Base-by-base conservation (phyloP, 208 protist species). In the Naegleria gruberi region DNA sequence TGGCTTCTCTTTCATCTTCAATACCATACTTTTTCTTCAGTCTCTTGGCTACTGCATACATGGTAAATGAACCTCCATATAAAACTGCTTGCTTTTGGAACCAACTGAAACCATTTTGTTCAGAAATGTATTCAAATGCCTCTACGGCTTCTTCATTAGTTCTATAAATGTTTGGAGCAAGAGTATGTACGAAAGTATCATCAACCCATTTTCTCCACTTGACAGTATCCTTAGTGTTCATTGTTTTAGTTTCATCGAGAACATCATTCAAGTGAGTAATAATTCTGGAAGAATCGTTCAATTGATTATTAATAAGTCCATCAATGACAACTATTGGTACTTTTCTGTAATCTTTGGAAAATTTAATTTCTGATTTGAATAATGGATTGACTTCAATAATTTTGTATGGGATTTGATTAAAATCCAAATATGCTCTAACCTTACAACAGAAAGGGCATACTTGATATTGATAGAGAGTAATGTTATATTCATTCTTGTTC, bases 391-490 rank as follows among this genome's bases (percentile, higher is more conserved):
- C 91, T 45, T 90, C 77, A 19, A 92, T 91, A 30, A 85, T 84
- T 47, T 73, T 92, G 41, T 90, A 92, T 41, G 90, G 85, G 41
- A 92, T 92, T 42, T 89, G 41, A n/a, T 92, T 84, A 57, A 89
- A 92, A 44, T 91, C 77, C 19, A 92, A 51, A 43, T 45, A 92
- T 0, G 91, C 86, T 77, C 73, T 90, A 7, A 92, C 91, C 30
- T 88, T 88, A 23, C 84, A 88, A 88, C 84, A 88, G 30, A 88
- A 88, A 40, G 84, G 84, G 42, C 84, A 88, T 7, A 88, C 84
- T 88, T 88, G 45, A 65, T 88, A 88, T 88, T 88, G 84, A 41
- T 88, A 88, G 19, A 86, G 10, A 47, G 42, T 47, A 86, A 86
- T 86, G 26, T 46, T 37, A 45, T 37, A 47, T n/a, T 86, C 17